These are phyloP conservation scores for Lolium perenne DNA, from an alignment of 176 grass and related monocot species.

Conservation along the genomic window DNA sequence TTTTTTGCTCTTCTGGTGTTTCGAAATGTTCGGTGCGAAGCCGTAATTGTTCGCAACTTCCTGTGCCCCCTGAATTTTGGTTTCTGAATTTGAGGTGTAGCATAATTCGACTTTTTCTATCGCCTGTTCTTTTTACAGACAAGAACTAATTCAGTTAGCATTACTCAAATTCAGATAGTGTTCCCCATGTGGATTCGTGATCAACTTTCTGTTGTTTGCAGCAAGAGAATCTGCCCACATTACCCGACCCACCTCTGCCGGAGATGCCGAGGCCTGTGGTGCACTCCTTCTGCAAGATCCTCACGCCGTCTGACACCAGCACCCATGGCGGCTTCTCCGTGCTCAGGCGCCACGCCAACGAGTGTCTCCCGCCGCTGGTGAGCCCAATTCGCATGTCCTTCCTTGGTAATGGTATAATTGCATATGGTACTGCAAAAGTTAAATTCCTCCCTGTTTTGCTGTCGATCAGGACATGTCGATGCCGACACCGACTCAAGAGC, in stretches of 20 bases:
- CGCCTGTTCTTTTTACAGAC: background rate
- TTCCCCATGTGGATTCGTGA: slow-evolving; percentile 15
- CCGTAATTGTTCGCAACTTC: background rate
- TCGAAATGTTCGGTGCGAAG: background rate
- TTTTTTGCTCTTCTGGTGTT: background rate
- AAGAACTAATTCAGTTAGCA: background rate
- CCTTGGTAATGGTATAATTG: background rate
- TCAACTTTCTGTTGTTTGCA: slow-evolving; percentile 38
- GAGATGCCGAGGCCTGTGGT: slow-evolving; percentile 67
- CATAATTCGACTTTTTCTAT: slow-evolving; percentile 13
- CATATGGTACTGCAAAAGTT: background rate
- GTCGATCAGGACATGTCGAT: slow-evolving; percentile 82
- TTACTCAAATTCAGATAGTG: slow-evolving; percentile 3
- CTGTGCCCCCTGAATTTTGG: background rate
- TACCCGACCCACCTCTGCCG: slow-evolving; percentile 53
- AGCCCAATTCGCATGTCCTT: slow-evolving; percentile 28
- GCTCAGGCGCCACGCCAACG: slow-evolving; percentile 83
- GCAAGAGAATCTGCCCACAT: slow-evolving; percentile 56
- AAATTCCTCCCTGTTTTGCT: slow-evolving; percentile 21
- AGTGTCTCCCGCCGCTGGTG: slow-evolving; percentile 93
- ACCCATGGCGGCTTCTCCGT: slow-evolving; percentile 98
- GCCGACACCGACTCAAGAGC: slow-evolving; percentile 83
- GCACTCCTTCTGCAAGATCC: slow-evolving; percentile 98
- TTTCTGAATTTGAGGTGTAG: slow-evolving; percentile 18
- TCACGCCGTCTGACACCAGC: slow-evolving; percentile 96